Conservation (phyloP, 2,329 filamentous ascomycete species). For the Phaeosphaeriaceae sp. region DNA sequence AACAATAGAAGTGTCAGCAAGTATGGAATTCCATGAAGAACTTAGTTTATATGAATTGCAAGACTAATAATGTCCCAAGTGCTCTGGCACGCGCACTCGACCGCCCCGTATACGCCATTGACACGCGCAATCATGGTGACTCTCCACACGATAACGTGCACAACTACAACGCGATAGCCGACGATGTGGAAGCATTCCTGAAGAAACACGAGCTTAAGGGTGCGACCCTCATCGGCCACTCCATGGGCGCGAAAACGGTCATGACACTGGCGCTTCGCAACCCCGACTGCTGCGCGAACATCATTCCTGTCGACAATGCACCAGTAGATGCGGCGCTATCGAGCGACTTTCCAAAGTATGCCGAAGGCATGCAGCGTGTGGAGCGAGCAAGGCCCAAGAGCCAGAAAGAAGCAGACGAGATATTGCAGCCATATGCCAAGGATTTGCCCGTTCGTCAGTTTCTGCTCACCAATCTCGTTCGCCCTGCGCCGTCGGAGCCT, state of each 20-base stretch:
- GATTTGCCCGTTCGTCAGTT: conserved; percentile 86
- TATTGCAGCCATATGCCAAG: conserved; percentile 76
- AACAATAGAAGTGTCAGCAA: conserved; percentile 96
- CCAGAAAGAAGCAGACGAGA: conserved; percentile 79
- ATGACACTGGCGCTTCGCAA: conserved; percentile 83
- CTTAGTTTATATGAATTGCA: neutral
- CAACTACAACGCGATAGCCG: conserved; percentile 82
- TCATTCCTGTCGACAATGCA: conserved; percentile 91
- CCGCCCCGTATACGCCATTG: conserved; percentile 82
- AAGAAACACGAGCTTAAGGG: conserved; percentile 71
- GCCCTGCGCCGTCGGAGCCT: conserved; percentile 58
- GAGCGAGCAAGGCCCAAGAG: conserved; percentile 71
- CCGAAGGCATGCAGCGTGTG: conserved; percentile 83
- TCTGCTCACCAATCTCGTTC: conserved; percentile 82
- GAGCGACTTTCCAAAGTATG: conserved; percentile 78
- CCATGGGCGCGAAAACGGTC: conserved; percentile 94
- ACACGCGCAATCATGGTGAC: conserved; percentile 91
- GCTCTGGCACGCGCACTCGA: conserved; percentile 80
- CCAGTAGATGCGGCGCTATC: conserved; percentile 80
- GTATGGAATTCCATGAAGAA: conserved; percentile 56
- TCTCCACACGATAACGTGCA: conserved; percentile 79
- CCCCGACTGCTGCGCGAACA: conserved; percentile 70
- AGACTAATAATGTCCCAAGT: conserved; percentile 54
- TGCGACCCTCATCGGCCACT: conserved; percentile 86
- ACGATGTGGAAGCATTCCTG: conserved; percentile 83